A percentile compares a stretch with the other conserved stretches of the same genome.
These are phyloP conservation scores for Fusarium humuli DNA, from an alignment of 2,329 filamentous ascomycete species.

Conservation along the genomic window DNA sequence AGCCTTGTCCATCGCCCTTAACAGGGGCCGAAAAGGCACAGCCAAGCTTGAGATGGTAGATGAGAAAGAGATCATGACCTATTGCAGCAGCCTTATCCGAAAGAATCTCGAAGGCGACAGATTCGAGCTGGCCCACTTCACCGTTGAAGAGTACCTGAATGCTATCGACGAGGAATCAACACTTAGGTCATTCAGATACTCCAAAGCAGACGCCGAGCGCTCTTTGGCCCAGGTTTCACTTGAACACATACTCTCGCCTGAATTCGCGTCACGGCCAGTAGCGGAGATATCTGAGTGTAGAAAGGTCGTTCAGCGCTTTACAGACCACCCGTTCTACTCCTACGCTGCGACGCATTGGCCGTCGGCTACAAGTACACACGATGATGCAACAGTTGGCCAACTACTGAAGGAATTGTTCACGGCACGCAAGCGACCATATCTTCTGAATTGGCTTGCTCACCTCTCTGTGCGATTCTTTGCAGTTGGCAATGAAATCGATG, in stretches of 20 bases:
- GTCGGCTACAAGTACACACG: neutral
- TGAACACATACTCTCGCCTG: neutral
- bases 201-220: rapidly evolving
- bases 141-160: neutral
- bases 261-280: neutral
- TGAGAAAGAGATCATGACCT: neutral
- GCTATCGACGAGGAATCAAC: neutral
- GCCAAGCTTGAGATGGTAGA: neutral
- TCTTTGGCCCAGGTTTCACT: neutral
- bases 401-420: neutral
- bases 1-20: neutral
- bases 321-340: neutral
- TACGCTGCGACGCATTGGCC: neutral
- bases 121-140: neutral
- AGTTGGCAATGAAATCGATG: no score
- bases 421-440: neutral
- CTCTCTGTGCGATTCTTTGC: neutral
- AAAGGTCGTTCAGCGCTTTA: neutral
- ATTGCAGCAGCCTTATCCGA: neutral
- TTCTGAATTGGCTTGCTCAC: neutral
- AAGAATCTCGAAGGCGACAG: neutral
- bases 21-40: neutral
- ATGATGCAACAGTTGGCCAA: neutral
- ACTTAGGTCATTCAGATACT: neutral
- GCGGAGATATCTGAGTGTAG: neutral